These are phyloP conservation scores for Ogataea ganodermae DNA, from an alignment of 805 yeast species.

Conservation along the genomic window DNA sequence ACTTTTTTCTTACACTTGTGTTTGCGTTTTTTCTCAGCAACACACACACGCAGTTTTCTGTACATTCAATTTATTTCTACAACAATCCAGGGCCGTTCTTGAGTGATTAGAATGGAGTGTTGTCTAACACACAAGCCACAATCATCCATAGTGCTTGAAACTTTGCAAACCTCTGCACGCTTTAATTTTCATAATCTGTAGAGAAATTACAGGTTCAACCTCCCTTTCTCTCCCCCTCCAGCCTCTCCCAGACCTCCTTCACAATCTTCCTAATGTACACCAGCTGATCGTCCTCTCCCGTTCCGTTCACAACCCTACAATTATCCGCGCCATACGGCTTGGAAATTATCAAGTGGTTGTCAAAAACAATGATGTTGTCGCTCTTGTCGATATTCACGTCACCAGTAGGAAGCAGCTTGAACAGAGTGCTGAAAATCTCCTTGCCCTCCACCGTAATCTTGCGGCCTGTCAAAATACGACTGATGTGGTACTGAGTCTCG, in stretches of 20 bases:
- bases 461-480: slow-evolving; percentile 23
- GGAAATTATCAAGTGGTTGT: slow-evolving; percentile 38
- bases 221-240: slow-evolving; percentile 51
- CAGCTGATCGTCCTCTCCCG: slow-evolving; percentile 29
- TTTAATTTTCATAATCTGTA: too few species aligned
- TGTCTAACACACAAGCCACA: too few species aligned
- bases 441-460: slow-evolving; percentile 32
- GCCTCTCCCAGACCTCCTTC: slow-evolving; percentile 48
- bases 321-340: slow-evolving; percentile 42
- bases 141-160: too few species aligned
- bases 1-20: background rate
- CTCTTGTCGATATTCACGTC: slow-evolving; percentile 37
- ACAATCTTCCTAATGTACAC: slow-evolving; percentile 48
- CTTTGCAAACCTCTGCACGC: background rate
- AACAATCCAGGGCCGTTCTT: too few species aligned
- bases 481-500: slow-evolving; percentile 28
- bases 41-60: slow-evolving; percentile 6
- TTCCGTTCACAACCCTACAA: slow-evolving; percentile 27
- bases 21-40: background rate
- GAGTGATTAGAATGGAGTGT: too few species aligned
- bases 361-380: slow-evolving; percentile 40
- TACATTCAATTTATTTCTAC: slow-evolving; percentile 1
- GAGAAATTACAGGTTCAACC: too few species aligned
- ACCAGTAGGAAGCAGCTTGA: slow-evolving; percentile 34
- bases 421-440: slow-evolving; percentile 28